A percentile compares a stretch with the other conserved stretches of the same genome.
These are phyloP conservation scores for Haplosporangium gracile DNA, from an alignment of 192 early-diverging fungal genomes.

Conservation along the genomic window DNA sequence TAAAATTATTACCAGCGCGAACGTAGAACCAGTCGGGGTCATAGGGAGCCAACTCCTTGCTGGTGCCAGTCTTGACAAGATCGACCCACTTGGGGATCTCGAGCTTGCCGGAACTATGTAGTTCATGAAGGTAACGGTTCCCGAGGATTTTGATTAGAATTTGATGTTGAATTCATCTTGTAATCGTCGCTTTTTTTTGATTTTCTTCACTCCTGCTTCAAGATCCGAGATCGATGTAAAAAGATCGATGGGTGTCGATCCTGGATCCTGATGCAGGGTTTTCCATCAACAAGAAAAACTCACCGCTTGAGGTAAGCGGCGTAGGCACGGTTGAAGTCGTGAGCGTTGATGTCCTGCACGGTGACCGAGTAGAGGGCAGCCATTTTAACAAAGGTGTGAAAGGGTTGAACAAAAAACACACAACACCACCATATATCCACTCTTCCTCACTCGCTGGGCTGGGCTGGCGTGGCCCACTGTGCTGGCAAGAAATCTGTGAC, in stretches of 20 bases:
- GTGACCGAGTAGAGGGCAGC: constrained; percentile 73
- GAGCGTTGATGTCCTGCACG: constrained; percentile 97
- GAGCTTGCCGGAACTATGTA: constrained; percentile 88
- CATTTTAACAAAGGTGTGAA: constrained; percentile 54
- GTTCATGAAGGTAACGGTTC: not conserved
- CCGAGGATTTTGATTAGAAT: constrained; percentile 16
- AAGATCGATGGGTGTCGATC: not conserved
- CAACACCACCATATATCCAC: not conserved
- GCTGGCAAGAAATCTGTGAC: not conserved
- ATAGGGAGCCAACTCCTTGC: constrained; percentile 98
- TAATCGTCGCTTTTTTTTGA: not conserved
- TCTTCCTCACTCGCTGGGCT: not conserved
- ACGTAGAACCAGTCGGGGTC: constrained; percentile 99
- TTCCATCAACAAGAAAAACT: constrained; percentile 10
- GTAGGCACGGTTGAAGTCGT: constrained; percentile 97
- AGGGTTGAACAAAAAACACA: constrained; percentile 36
- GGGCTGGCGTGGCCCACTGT: not conserved
- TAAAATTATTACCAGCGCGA: constrained; percentile 80
- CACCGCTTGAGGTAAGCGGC: constrained; percentile 98
- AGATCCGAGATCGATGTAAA: not conserved
- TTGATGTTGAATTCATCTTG: constrained; percentile 14
- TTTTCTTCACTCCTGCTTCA: constrained; percentile 1
- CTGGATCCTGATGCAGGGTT: not conserved
- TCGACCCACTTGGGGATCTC: constrained; percentile 99
- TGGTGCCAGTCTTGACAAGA: constrained; percentile 96